Evolutionary conservation across 805 yeast species (phyloP), one percentile per base, ranked within the genome.

Genomic region (Ogataea parapolymorpha): DNA sequence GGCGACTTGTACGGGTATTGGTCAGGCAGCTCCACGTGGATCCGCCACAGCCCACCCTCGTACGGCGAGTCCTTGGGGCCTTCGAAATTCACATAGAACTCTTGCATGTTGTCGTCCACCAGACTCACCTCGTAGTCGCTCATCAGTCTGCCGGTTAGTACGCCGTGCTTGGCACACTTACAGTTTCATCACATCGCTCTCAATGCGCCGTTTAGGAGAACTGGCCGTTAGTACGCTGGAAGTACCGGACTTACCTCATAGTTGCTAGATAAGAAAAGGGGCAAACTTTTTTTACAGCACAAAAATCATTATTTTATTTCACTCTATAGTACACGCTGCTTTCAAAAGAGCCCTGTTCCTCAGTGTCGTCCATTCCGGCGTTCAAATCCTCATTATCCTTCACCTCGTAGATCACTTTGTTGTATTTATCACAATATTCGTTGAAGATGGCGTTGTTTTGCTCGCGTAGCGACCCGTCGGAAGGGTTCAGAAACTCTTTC

Each of bases 1-100:
- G 99, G 99, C 3, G 95, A 85, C 58, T 87, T 91, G 62, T 86
- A 88, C 1, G 99, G 99, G 55, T 91, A 91, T 57, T 86, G 95
- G 58, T 87, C 95, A 2, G 98, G 98, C 43, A 91, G 70, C 58
- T 91, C 97, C 13, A 91, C 97, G 55, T 88, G 88, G 25, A 91
- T 71, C 57, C 82, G 81, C 97, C 98, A 91, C 3, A 74, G 68
- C 0, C 98, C 98, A 1, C 85, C 86, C 52, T 83, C 87, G 61
- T 89, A 91, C 5, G 96, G 95, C 1, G 98, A 78, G 30, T 79
- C 89, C 42, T 69, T 67, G 1, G 99, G 99, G 0, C 98, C 99
- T 40, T 73, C 74, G 61, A 93, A 88, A 41, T 83, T 75, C 32
- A 91, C 95, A 58, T 71, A 77, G 60, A 91, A 86, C 62, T 87